Evolutionary conservation across 768 basidiomycete species (phyloP).

Genomic region (Serendipita sp.): DNA sequence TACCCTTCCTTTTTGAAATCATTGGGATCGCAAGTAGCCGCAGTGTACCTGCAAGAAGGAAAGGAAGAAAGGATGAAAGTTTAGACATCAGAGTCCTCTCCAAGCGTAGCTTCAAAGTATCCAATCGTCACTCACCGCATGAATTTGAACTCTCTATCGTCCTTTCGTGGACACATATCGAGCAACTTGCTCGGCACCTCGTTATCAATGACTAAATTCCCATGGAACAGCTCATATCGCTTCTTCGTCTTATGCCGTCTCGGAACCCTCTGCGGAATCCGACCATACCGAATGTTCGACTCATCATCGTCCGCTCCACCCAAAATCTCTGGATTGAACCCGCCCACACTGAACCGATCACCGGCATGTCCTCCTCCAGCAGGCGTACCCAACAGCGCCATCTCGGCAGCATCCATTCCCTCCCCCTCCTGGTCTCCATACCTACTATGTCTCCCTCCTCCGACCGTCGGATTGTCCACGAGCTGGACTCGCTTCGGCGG

Average conservation of each 20-base stretch:
- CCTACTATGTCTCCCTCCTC: neutral
- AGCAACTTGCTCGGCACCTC: conserved; percentile 84
- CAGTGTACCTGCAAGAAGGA: conserved; percentile 49
- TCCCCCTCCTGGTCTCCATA: neutral
- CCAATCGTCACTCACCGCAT: conserved; percentile 38
- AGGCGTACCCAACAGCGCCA: neutral
- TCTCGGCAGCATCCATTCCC: neutral
- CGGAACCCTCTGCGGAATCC: conserved; percentile 81
- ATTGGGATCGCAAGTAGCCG: conserved; percentile 92
- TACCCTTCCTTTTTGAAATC: conserved; percentile 72
- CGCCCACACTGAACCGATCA: neutral
- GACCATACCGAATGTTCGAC: conserved; percentile 51
- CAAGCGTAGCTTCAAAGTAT: neutral
- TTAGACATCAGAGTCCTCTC: neutral
- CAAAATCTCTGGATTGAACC: neutral
- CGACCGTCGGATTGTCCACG: neutral
- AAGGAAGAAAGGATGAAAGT: too few species aligned
- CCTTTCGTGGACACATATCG: conserved; percentile 58
- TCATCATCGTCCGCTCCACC: conserved; percentile 1
- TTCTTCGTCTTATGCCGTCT: conserved; percentile 89
- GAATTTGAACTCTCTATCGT: conserved; percentile 82
- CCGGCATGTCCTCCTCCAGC: neutral
- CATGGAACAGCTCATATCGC: conserved; percentile 81
- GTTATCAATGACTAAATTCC: conserved; percentile 84
- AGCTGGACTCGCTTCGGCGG: neutral